Conservation (phyloP, 225 moss, liverwort and hornwort genomes). For the Bryum argenteum region DNA sequence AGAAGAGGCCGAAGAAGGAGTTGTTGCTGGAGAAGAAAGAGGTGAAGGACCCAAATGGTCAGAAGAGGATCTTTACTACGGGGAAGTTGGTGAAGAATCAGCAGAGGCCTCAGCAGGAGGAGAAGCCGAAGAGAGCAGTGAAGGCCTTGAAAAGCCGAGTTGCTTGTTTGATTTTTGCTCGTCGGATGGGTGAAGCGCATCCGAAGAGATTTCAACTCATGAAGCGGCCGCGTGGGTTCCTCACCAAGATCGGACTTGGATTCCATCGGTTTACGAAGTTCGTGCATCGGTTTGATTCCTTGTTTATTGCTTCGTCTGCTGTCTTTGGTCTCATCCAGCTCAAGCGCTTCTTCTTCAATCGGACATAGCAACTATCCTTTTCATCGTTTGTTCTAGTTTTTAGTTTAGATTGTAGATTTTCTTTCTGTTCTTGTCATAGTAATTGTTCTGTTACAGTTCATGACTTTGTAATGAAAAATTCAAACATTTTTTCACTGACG, state of each 20-base stretch:
- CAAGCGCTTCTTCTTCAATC: conserved; percentile 57
- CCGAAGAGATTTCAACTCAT: conserved; percentile 50
- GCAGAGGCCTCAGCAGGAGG: conserved; percentile 10
- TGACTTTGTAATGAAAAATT: too few species aligned
- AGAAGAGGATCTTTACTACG: conserved; percentile 47
- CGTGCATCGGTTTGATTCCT: conserved; percentile 77
- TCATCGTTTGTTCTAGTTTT: too few species aligned
- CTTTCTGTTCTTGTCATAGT: too few species aligned
- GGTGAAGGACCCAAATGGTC: conserved; percentile 37
- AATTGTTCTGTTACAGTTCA: too few species aligned
- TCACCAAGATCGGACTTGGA: conserved; percentile 46
- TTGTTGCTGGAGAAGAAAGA: conserved; percentile 44
- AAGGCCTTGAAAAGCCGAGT: conserved; percentile 77
- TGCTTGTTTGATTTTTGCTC: conserved; percentile 82
- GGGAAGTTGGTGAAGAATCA: conserved; percentile 45
- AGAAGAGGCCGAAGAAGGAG: conserved; percentile 50
- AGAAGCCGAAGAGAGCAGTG: conserved; percentile 34
- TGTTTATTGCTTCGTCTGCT: conserved; percentile 70
- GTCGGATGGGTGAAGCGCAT: conserved; percentile 72
- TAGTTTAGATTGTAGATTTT: too few species aligned
- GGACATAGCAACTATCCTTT: not conserved
- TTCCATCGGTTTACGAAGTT: conserved; percentile 66
- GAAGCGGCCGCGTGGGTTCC: conserved; percentile 39
- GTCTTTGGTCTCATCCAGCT: conserved; percentile 69
- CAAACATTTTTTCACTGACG: too few species aligned